Evolutionary conservation across 139 green algal genomes (phyloP).

Genomic region (Zygnema cylindricum): DNA sequence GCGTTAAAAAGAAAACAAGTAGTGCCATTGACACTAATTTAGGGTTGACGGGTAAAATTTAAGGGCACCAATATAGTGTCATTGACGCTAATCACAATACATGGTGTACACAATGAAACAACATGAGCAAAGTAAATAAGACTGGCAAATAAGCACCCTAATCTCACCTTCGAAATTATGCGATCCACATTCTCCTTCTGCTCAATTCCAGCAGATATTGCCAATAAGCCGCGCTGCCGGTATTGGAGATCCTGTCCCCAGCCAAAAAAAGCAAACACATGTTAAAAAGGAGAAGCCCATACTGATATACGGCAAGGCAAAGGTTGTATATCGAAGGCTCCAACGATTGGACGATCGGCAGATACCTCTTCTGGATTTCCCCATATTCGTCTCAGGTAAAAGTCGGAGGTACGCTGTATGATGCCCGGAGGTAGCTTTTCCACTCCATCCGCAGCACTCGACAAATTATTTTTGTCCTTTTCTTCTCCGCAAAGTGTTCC

Average conservation of each 20-base stretch:
- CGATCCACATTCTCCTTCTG: not conserved
- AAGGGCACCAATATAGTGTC: too few relatives aligned
- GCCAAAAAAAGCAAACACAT: too few relatives aligned
- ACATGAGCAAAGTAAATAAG: too few relatives aligned
- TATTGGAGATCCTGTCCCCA: constrained; percentile 1
- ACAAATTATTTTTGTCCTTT: not conserved
- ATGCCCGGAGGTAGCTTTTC: constrained; percentile 24
- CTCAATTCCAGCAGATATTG: constrained; percentile 16
- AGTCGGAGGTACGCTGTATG: constrained; percentile 23
- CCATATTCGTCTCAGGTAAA: constrained; percentile 45
- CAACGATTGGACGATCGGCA: not conserved
- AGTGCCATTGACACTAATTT: too few relatives aligned
- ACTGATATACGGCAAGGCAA: too few relatives aligned
- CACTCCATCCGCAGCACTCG: not conserved
- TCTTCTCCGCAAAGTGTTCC: not conserved
- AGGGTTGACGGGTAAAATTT: too few relatives aligned
- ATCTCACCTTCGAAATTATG: constrained; percentile 25
- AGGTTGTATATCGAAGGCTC: too few relatives aligned
- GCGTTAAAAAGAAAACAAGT: too few relatives aligned
- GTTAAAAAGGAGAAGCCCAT: too few relatives aligned
- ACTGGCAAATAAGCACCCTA: too few relatives aligned
- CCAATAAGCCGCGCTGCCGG: not conserved
- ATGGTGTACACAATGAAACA: too few relatives aligned
- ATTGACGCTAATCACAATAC: too few relatives aligned
- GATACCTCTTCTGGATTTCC: constrained; percentile 29